phyloP scores from a whole-genome alignment of 2,329 filamentous ascomycete genomes.

The Hymenoscyphus occultus region DNA sequence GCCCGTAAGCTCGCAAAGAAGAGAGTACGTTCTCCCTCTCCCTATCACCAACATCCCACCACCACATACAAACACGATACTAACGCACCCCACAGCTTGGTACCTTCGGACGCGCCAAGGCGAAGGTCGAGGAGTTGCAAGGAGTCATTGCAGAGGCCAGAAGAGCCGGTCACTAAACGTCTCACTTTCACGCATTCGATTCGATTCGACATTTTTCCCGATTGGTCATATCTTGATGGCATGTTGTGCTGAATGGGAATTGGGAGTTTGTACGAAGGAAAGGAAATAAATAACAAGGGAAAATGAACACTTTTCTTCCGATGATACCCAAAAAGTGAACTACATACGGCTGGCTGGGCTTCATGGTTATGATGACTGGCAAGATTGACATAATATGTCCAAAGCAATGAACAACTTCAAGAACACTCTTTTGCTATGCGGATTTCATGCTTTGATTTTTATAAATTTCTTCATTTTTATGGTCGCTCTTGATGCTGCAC shows the following conservation, averaged over 20 bases:
- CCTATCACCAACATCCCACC: background rate
- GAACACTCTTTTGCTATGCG: constrained; percentile 11
- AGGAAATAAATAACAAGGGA: constrained; percentile 14
- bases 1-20: constrained; percentile 99
- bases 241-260: constrained; percentile 15
- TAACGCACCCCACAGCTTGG: constrained; percentile 65
- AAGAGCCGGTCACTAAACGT: constrained; percentile 66
- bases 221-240: background rate
- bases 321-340: constrained; percentile 2
- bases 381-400: constrained; percentile 17
- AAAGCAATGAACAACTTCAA: constrained; percentile 27
- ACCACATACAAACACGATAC: background rate
- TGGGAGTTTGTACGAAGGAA: constrained; percentile 27
- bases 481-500: background rate
- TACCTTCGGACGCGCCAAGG: constrained; percentile 98
- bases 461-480: background rate
- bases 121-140: constrained; percentile 99
- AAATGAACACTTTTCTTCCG: constrained; percentile 1
- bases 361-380: constrained; percentile 21
- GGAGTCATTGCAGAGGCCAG: constrained; percentile 96
- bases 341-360: constrained; percentile 15
- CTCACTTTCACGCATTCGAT: constrained; percentile 14
- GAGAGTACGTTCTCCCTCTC: constrained; percentile 62
- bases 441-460: background rate
- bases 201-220: background rate